Percentiles rank a stretch among this genome's conserved stretches.
phyloP scores from a whole-genome alignment of 2,329 filamentous ascomycete species.

The Acephala macrosclerotiorum region DNA sequence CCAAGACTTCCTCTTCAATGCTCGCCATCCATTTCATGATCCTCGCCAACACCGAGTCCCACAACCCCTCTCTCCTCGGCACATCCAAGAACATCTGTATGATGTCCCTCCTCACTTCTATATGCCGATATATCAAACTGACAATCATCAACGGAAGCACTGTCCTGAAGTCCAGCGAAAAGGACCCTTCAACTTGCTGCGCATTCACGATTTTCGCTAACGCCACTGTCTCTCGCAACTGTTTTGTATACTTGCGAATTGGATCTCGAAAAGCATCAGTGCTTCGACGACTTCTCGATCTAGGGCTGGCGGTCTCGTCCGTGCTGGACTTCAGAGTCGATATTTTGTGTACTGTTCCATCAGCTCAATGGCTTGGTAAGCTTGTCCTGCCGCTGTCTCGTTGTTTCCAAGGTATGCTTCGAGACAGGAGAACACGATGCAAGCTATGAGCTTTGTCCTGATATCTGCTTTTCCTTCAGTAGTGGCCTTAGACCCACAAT shows the following conservation, averaged over 20 bases:
- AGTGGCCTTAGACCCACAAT: conserved; percentile 1
- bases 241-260: conserved; percentile 12
- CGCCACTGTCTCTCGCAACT: conserved; percentile 15
- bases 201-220: conserved; percentile 8
- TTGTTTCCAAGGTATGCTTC: conserved; percentile 19
- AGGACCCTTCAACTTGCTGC: neutral
- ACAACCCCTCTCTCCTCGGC: conserved; percentile 22
- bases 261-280: conserved; percentile 20
- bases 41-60: conserved; percentile 15
- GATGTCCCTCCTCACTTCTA: conserved; percentile 4
- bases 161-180: conserved; percentile 11
- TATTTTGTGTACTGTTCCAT: conserved; percentile 8
- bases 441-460: conserved; percentile 18
- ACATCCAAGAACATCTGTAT: conserved; percentile 8
- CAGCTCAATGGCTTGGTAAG: conserved; percentile 13
- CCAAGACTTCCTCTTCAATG: conserved; percentile 19
- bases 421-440: conserved; percentile 24
- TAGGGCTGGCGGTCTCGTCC: neutral
- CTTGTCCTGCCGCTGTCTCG: neutral
- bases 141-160: conserved; percentile 23
- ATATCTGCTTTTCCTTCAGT: neutral
- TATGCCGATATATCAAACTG: conserved; percentile 14
- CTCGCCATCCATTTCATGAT: conserved; percentile 24
- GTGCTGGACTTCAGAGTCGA: neutral
- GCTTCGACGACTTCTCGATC: conserved; percentile 14